A percentile compares a stretch with the other conserved stretches of the same genome.
These are phyloP conservation scores for Linnemannia elongata DNA, from an alignment of 192 early-diverging fungal genomes.

Conservation along the genomic window DNA sequence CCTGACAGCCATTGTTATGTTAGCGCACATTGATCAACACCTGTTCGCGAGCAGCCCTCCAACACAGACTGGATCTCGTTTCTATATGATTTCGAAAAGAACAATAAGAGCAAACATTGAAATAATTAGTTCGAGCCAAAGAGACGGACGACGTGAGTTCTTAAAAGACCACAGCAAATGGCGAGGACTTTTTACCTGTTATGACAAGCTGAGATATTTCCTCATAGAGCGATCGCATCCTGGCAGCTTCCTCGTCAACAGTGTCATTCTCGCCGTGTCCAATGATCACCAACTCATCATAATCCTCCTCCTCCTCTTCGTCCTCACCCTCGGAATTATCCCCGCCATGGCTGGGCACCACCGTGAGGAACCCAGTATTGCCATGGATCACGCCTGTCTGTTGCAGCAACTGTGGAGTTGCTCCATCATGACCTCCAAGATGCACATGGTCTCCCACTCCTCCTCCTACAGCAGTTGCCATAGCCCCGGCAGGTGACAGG, in stretches of 20 bases:
- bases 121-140: background rate
- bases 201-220: constrained; percentile 48
- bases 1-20: background rate
- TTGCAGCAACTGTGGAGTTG: background rate
- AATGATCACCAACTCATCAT: constrained; percentile 52
- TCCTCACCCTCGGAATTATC: constrained; percentile 33
- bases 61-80: constrained; percentile 50
- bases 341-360: background rate
- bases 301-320: constrained; percentile 50
- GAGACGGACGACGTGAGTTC: too few relatives aligned
- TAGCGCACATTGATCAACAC: constrained; percentile 46
- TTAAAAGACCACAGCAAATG: background rate
- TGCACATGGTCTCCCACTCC: constrained; percentile 10
- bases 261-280: constrained; percentile 52
- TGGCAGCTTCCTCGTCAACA: constrained; percentile 41
- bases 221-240: constrained; percentile 32
- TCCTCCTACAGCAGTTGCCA: background rate
- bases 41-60: constrained; percentile 52
- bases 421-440: background rate
- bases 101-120: background rate
- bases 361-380: background rate
- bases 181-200: constrained; percentile 25
- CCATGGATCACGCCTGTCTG: background rate
- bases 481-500: background rate
- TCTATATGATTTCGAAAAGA: constrained; percentile 9